Evolutionary conservation across 83 land plant species (phyloP).

Genomic region (Picea abies): DNA sequence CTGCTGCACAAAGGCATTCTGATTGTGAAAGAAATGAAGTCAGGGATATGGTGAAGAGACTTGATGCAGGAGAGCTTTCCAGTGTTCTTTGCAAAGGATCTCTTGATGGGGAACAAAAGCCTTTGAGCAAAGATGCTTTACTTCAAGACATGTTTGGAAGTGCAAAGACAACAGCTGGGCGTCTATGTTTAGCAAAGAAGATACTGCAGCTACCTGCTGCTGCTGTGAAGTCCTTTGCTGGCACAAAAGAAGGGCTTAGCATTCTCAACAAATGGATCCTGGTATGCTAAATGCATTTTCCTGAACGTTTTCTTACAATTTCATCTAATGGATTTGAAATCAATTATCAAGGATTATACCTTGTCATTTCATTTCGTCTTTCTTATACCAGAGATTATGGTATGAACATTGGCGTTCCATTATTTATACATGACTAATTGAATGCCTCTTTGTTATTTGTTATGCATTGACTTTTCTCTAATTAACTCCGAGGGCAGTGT

Average conservation of each 20-base stretch:
- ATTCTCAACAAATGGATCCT: slow-evolving; percentile 90
- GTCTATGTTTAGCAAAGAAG: slow-evolving; percentile 79
- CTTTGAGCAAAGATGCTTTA: slow-evolving; percentile 52
- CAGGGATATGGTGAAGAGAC: slow-evolving; percentile 74
- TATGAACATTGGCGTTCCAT: no score
- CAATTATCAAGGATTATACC: no score
- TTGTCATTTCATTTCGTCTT: no score
- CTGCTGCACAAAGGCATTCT: slow-evolving; percentile 74
- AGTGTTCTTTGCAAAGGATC: slow-evolving; percentile 50
- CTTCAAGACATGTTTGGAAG: slow-evolving; percentile 81
- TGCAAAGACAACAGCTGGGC: slow-evolving; percentile 87
- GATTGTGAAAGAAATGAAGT: slow-evolving; percentile 89
- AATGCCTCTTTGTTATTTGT: no score
- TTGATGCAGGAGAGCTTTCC: slow-evolving; percentile 79
- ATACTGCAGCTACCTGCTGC: slow-evolving; percentile 67
- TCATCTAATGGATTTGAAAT: no score
- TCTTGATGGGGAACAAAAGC: slow-evolving; percentile 39
- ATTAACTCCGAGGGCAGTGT: no score
- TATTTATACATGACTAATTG: no score
- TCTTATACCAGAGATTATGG: no score
- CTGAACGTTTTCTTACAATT: no score
- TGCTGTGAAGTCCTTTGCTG: slow-evolving; percentile 73
- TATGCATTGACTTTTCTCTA: no score
- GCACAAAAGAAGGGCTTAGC: slow-evolving; percentile 87
- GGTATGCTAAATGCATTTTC: slow-evolving; percentile 39